A percentile compares a stretch with the other conserved stretches of the same genome.
Conservation (phyloP, 305 asterid genomes). For the Fraxinus angustifolia region DNA sequence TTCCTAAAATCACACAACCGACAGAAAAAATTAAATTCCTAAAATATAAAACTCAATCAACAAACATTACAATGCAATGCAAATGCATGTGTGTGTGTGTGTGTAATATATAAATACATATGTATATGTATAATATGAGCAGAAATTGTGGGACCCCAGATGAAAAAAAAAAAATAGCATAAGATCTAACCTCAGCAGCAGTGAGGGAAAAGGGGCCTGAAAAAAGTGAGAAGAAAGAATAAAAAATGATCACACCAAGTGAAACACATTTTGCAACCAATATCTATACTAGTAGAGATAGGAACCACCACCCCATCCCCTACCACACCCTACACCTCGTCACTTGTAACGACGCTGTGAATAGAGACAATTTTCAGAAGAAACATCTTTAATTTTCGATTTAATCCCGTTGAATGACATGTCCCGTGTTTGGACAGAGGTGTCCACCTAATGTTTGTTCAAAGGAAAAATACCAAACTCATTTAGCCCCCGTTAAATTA, state of each 20-base stretch:
- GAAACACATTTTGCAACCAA: slow-evolving; percentile 1
- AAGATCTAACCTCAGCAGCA: slow-evolving; percentile 33
- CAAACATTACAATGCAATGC: neutral
- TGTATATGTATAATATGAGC: neutral
- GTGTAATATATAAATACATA: neutral
- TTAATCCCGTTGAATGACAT: neutral
- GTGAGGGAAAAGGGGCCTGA: slow-evolving; percentile 14
- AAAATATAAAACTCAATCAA: neutral
- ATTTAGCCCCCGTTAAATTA: too few relatives aligned
- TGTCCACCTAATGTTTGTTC: neutral
- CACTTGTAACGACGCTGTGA: neutral
- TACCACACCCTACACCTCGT: neutral
- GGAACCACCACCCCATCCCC: neutral
- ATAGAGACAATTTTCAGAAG: neutral
- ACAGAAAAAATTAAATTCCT: slow-evolving; percentile 1
- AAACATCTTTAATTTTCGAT: neutral
- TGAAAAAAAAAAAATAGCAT: neutral
- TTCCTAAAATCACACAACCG: slow-evolving; percentile 6
- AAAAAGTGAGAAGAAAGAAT: slow-evolving; percentile 3
- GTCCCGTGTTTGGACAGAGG: neutral
- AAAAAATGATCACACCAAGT: slow-evolving; percentile 18
- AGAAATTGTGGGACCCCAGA: neutral
- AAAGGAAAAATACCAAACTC: too few relatives aligned
- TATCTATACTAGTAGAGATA: neutral
- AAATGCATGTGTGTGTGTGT: neutral